Conservation (phyloP, 257 asterid species). For the Thymus mandschuricus region DNA sequence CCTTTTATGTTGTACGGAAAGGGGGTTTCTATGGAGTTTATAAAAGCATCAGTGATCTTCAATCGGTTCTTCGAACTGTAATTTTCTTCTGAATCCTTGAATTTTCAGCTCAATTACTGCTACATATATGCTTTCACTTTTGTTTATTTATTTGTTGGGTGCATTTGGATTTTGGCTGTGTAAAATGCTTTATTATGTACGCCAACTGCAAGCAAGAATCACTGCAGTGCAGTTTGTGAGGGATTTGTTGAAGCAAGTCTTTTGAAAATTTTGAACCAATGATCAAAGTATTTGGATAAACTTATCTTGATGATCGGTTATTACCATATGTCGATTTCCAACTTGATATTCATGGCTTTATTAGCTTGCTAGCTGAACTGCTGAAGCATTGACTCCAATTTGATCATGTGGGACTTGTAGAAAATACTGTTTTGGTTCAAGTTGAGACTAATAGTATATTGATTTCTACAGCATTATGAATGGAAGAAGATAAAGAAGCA, state of each 20-base stretch:
- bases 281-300: background rate
- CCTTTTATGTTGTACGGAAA: constrained; percentile 80
- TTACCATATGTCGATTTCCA: background rate
- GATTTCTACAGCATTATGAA: background rate
- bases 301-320: background rate
- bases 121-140: constrained; percentile 5
- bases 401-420: background rate
- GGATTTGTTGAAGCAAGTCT: background rate
- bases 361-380: constrained; percentile 5
- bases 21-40: constrained; percentile 79
- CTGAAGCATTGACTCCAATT: background rate
- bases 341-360: background rate
- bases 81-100: constrained; percentile 15
- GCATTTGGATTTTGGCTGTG: constrained; percentile 26
- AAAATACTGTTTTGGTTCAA: constrained; percentile 2
- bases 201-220: background rate
- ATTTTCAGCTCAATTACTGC: constrained; percentile 10
- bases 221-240: background rate
- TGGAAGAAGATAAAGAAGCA: background rate
- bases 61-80: constrained; percentile 77
- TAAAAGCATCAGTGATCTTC: constrained; percentile 84
- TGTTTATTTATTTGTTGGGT: background rate
- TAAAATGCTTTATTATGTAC: constrained; percentile 8
- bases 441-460: background rate
- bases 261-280: background rate